phyloP scores from a whole-genome alignment of 495 filamentous ascomycete genomes.

The Sordaria brevicollis region DNA sequence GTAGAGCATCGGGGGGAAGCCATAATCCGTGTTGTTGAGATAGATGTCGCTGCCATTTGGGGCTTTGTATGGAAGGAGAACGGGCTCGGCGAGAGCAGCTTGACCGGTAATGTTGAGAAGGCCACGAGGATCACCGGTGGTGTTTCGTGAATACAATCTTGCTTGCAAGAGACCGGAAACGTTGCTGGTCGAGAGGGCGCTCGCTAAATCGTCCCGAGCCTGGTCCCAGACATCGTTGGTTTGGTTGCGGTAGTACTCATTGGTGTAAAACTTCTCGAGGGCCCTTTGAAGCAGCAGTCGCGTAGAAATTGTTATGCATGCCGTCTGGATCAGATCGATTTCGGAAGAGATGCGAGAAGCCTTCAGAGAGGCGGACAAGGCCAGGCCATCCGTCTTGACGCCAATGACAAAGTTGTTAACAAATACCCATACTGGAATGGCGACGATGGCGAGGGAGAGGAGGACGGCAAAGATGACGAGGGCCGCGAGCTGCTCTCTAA shows the following conservation, averaged over 20 bases:
- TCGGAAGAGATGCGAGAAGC: constrained; percentile 68
- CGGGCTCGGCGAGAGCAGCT: constrained; percentile 16
- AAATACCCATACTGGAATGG: constrained; percentile 52
- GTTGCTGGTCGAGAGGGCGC: constrained; percentile 45
- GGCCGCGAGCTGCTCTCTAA: constrained; percentile 69
- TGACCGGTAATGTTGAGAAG: constrained; percentile 52
- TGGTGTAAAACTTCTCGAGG: constrained; percentile 48
- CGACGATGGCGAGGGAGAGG: constrained; percentile 47
- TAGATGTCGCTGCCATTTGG: constrained; percentile 45
- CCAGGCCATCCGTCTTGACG: constrained; percentile 47
- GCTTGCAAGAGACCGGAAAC: constrained; percentile 53
- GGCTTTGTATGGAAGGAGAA: constrained; percentile 47
- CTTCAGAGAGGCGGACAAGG: constrained; percentile 76
- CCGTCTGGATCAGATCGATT: constrained; percentile 61
- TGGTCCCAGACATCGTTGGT: constrained; percentile 38
- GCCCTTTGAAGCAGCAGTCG: constrained; percentile 56
- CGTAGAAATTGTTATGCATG: constrained; percentile 54
- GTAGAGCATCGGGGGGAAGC: constrained; percentile 59
- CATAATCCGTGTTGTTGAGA: constrained; percentile 48
- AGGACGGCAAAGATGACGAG: constrained; percentile 63
- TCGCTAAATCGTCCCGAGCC: constrained; percentile 47
- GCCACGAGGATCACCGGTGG: constrained; percentile 37
- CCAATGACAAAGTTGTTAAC: constrained; percentile 63
- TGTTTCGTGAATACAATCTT: constrained; percentile 53
- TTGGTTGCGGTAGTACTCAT: constrained; percentile 24